phyloP scores from a whole-genome alignment of 2,329 filamentous ascomycete species.

The Cercospora citrullina region DNA sequence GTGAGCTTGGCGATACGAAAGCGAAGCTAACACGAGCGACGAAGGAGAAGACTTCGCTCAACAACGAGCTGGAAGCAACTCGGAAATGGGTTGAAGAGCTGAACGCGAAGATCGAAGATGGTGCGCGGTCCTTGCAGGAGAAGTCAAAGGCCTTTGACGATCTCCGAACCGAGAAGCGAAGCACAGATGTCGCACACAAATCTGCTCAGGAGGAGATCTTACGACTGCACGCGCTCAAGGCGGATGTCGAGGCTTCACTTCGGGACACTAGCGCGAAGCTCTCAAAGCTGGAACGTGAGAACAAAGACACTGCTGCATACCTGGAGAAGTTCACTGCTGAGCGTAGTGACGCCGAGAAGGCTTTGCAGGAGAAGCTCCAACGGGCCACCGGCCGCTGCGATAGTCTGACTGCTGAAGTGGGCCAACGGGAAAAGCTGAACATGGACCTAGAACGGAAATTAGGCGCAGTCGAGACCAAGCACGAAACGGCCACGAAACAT shows the following conservation, averaged over 20 bases:
- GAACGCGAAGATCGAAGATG: constrained; percentile 19
- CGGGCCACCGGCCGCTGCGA: constrained; percentile 21
- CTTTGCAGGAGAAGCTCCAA: constrained; percentile 24
- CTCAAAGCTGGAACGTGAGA: constrained; percentile 27
- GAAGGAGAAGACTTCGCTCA: constrained; percentile 21
- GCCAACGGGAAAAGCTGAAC: constrained; percentile 14
- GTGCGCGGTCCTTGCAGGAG: constrained; percentile 19
- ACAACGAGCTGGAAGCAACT: constrained; percentile 19
- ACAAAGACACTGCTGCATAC: constrained; percentile 22
- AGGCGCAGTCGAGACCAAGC: constrained; percentile 22
- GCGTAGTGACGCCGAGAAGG: constrained; percentile 14
- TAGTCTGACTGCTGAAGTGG: constrained; percentile 16
- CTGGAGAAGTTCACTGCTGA: constrained; percentile 21
- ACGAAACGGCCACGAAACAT: constrained; percentile 12
- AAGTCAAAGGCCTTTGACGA: constrained; percentile 17
- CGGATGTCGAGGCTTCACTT: constrained; percentile 20
- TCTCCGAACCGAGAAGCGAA: constrained; percentile 18
- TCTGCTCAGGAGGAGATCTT: constrained; percentile 18
- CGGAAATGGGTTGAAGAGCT: constrained; percentile 22
- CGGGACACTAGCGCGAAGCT: constrained; percentile 21
- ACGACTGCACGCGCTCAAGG: constrained; percentile 19
- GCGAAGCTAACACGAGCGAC: constrained; percentile 13
- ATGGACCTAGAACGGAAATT: constrained; percentile 24
- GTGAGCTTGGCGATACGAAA: constrained; percentile 11
- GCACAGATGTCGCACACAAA: constrained; percentile 12